These are phyloP conservation scores for Purshia tridentata DNA, from an alignment of 306 rosid species.

Conservation along the genomic window DNA sequence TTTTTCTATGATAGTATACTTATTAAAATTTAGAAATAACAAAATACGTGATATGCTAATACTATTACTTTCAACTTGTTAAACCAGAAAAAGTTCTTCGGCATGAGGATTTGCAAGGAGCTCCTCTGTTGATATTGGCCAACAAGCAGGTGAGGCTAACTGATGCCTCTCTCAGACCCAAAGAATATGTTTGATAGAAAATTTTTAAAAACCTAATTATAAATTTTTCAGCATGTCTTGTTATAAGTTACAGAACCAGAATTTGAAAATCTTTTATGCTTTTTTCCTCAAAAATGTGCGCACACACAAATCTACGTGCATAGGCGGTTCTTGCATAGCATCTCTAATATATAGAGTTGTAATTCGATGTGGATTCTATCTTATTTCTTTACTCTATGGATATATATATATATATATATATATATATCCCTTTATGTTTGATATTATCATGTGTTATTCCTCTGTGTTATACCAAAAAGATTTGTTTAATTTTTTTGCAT, in stretches of 20 bases:
- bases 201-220: neutral
- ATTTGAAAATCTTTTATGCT: neutral
- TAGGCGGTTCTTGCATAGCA: neutral
- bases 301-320: neutral
- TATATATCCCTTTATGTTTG: constrained; percentile 9
- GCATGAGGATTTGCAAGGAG: constrained; percentile 96
- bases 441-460: neutral
- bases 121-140: constrained; percentile 89
- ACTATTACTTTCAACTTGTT: constrained; percentile 27
- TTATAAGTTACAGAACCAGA: neutral
- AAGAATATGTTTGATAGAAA: neutral
- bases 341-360: neutral
- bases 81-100: constrained; percentile 87
- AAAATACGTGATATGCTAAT: constrained; percentile 23
- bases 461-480: too few relatives aligned
- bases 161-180: neutral
- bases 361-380: neutral
- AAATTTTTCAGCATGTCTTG: neutral
- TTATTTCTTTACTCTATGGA: neutral
- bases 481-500: too few relatives aligned
- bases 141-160: constrained; percentile 78
- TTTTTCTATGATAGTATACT: constrained; percentile 19
- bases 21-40: constrained; percentile 12
- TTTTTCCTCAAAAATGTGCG: neutral
- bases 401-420: too few relatives aligned